These are phyloP conservation scores for Ogataea trehaloabstinens DNA, from an alignment of 805 yeast genomes.

Conservation along the genomic window DNA sequence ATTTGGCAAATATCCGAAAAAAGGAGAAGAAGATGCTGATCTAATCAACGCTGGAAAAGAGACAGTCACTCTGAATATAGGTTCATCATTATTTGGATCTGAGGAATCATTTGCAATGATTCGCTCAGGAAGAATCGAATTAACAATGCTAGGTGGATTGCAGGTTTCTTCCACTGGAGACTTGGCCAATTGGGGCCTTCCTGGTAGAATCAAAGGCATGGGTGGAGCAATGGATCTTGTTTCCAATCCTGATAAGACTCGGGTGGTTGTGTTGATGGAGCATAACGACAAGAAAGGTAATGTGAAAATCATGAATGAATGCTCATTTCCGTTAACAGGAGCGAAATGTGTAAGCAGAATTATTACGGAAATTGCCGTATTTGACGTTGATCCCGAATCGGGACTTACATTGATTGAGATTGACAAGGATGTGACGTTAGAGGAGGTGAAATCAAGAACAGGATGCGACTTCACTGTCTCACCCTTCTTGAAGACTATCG, in stretches of 20 bases:
- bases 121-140: constrained; percentile 43
- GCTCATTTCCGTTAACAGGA: constrained; percentile 49
- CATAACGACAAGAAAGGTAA: constrained; percentile 47
- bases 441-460: constrained; percentile 31
- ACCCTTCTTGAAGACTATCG: constrained; percentile 22
- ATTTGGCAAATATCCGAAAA: constrained; percentile 43
- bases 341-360: constrained; percentile 42
- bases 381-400: constrained; percentile 39
- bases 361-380: constrained; percentile 48
- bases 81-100: constrained; percentile 49
- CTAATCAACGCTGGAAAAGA: constrained; percentile 52
- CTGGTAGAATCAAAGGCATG: constrained; percentile 51
- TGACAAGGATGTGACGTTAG: constrained; percentile 34
- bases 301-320: constrained; percentile 43
- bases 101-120: constrained; percentile 52
- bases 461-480: constrained; percentile 39
- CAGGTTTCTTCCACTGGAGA: constrained; percentile 49
- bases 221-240: constrained; percentile 57
- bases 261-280: constrained; percentile 47
- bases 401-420: constrained; percentile 41
- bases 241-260: constrained; percentile 42
- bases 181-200: constrained; percentile 52
- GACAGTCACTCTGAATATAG: constrained; percentile 43
- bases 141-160: constrained; percentile 47
- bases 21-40: constrained; percentile 46